Evolutionary conservation across 768 basidiomycete species (phyloP).

Genomic region (Lentinula sp.): DNA sequence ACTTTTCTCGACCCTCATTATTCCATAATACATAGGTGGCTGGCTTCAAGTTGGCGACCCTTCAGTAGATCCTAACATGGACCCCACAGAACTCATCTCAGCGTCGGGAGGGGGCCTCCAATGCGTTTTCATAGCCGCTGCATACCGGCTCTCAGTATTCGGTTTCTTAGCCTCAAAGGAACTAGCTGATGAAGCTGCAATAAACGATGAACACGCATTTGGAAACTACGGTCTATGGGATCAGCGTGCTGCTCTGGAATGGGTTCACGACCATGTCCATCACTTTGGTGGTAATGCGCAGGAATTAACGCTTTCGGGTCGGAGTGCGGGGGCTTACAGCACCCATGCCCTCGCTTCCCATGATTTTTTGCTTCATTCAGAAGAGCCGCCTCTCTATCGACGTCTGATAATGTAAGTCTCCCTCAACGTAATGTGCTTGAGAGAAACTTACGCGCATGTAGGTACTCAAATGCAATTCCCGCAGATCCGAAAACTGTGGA

Average conservation of each 20-base stretch:
- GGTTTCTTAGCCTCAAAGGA: constrained; percentile 6
- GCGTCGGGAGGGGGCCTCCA: constrained; percentile 1
- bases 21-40: neutral
- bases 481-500: constrained; percentile 7
- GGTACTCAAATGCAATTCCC: constrained; percentile 9
- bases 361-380: neutral
- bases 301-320: constrained; percentile 5
- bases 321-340: constrained; percentile 8
- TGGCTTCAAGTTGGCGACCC: constrained; percentile 9
- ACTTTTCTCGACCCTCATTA: neutral
- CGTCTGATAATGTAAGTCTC: constrained; percentile 5
- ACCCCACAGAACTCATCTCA: constrained; percentile 6
- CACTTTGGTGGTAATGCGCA: constrained; percentile 4
- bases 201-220: neutral
- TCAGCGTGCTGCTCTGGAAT: constrained; percentile 5
- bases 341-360: constrained; percentile 5
- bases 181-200: constrained; percentile 3
- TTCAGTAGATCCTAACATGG: constrained; percentile 5
- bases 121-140: constrained; percentile 6
- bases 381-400: neutral
- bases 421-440: neutral
- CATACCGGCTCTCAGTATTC: constrained; percentile 5
- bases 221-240: constrained; percentile 9
- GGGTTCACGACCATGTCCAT: constrained; percentile 3
- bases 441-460: neutral